These are phyloP conservation scores for Aspergillus nomiae DNA, from an alignment of 2,329 filamentous ascomycete genomes.

Conservation along the genomic window DNA sequence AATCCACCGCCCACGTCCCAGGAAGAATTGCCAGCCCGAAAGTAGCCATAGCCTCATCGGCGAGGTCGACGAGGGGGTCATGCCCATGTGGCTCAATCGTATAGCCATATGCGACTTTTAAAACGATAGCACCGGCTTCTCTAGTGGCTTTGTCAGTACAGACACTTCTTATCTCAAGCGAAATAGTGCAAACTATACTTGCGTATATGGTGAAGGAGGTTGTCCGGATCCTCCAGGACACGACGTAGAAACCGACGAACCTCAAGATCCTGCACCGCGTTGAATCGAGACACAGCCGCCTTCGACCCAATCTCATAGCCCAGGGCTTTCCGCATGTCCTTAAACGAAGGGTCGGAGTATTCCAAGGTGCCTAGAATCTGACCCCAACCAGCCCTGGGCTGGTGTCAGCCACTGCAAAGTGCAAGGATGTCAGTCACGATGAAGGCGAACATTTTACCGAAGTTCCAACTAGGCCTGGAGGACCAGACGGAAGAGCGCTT, in stretches of 20 bases:
- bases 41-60: constrained; percentile 40
- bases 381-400: constrained; percentile 38
- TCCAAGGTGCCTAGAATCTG: constrained; percentile 35
- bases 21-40: constrained; percentile 45
- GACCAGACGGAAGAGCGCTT: constrained; percentile 31
- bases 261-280: constrained; percentile 47
- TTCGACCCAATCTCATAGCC: constrained; percentile 49
- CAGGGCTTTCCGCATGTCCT: constrained; percentile 48
- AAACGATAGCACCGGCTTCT: constrained; percentile 40
- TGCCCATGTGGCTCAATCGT: constrained; percentile 24
- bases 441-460: constrained; percentile 30
- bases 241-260: constrained; percentile 47
- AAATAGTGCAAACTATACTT: constrained; percentile 13
- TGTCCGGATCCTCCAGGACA: constrained; percentile 41
- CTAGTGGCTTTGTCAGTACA: constrained; percentile 6
- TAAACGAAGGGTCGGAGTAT: constrained; percentile 38
- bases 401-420: background rate
- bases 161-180: background rate
- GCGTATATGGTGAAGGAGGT: constrained; percentile 45
- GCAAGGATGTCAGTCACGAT: no score
- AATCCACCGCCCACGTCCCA: constrained; percentile 50
- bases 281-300: constrained; percentile 39
- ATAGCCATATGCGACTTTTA: constrained; percentile 45
- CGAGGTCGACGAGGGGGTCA: constrained; percentile 45
- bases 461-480: constrained; percentile 25